Evolutionary conservation across 2,329 filamentous ascomycete genomes (phyloP).

Genomic region (Diplodia mutila): DNA sequence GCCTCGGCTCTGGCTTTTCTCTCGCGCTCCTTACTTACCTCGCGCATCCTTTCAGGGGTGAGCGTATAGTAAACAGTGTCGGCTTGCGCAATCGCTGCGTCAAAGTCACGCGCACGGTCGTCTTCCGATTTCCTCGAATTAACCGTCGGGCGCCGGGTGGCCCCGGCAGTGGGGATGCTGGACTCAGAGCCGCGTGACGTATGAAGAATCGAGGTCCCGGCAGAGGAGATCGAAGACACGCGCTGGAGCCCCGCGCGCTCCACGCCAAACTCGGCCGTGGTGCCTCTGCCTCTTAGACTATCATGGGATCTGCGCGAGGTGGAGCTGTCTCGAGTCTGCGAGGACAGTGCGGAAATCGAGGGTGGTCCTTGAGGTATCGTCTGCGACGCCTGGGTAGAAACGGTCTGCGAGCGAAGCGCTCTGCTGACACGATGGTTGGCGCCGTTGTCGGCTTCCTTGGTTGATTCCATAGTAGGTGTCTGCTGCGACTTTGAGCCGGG

Average conservation of each 20-base stretch:
- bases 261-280: constrained; percentile 32
- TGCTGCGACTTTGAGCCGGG: neutral
- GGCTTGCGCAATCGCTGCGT: constrained; percentile 50
- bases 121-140: constrained; percentile 44
- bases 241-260: constrained; percentile 40
- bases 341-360: constrained; percentile 11
- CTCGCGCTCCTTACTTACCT: constrained; percentile 41
- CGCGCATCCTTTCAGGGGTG: constrained; percentile 52
- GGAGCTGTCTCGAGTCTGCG: constrained; percentile 17
- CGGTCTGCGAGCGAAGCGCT: constrained; percentile 12
- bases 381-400: constrained; percentile 15
- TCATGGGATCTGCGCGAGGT: constrained; percentile 13
- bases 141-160: constrained; percentile 23
- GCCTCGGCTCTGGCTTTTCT: constrained; percentile 4
- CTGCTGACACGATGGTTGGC: neutral
- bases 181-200: constrained; percentile 39
- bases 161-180: constrained; percentile 29
- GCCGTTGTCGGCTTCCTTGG: neutral
- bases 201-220: constrained; percentile 38
- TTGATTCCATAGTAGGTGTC: neutral
- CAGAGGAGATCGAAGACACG: constrained; percentile 41
- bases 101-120: constrained; percentile 50
- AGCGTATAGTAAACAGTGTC: constrained; percentile 57
- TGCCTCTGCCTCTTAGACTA: constrained; percentile 3
- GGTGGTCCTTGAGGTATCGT: constrained; percentile 6